Base-by-base conservation (phyloP, 768 basidiomycete genomes). In the Kwoniella dendrophila region DNA sequence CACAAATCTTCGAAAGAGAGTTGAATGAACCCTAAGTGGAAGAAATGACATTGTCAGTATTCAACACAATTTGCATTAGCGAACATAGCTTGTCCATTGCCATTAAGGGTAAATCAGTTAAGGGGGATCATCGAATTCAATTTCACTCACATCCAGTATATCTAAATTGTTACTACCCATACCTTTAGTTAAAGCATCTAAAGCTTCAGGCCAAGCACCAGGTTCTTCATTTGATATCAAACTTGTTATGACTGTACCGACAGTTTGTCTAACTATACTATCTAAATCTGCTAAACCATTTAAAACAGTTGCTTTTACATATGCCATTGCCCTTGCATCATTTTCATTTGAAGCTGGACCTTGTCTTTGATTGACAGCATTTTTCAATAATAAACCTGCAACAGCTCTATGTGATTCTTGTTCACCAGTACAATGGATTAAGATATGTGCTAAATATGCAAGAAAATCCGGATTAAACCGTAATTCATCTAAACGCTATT, bases 341-440 rank as follows among this genome's bases (percentile, higher is more conserved):
- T 93, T 66, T 11, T 65, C 85, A 20, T 62, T 54, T 2, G 47
- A 88, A 85, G 30, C 81, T 81, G 80, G 93, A 90, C 67, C 90
- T 86, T 74, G 87, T 90, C 50, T 85, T 82, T 30, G 85, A 83
- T 22, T 92, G 88, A 48, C 87, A 85, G 18, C 83, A 80, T 99
- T 98, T 86, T 99, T 99, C 80, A 99, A 86, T 24, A 97, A 83
- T 72, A 97, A 90, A 43, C 95, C 95, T 26, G 95, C 94, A 81
- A 97, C 94, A 62, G 91, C 90, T 54, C 95, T 87, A 78, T 95
- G 92, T 51, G 90, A 88, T 76, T 92, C 92, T 75, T 93, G 89
- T 81, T 97, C 92, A 63, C 85, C 83, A 1, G 87, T 83, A 82
- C 90, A 81, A 45, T 84, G 83, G 60, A 88, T 87, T 66, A 98